Evolutionary conservation across 192 early-diverging fungal species (phyloP), one percentile per base, ranked within the genome.

Genomic region (Coemansia sp.): DNA sequence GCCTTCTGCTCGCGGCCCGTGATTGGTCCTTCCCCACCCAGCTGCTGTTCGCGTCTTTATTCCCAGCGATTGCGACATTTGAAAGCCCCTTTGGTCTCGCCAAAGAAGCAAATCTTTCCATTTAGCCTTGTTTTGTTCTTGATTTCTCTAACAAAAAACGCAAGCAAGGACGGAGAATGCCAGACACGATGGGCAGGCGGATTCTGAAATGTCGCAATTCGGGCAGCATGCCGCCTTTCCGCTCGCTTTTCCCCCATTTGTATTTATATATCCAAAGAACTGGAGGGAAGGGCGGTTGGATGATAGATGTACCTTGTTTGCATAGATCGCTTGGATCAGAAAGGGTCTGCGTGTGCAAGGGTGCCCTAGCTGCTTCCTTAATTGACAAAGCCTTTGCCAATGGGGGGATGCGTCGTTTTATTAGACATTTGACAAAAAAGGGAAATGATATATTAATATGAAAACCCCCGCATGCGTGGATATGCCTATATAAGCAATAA

Each of bases 51-150:
- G 52, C 50, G 39, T 34, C 20, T 54, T 63, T 51, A 34, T 28
- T 25, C 16, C 36, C 22, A n/a, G 22, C 32, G 20, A 63, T 63
- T 55, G 39, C 61, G 61, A 25, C 39, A 55, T 63, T 63, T 55
- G 23, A 2, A n/a, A 19, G 49, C 22, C 6, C 9, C 14, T 51
- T 23, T 42, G 14, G 39, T 42, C 39, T 10, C 22, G 14, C 14
- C 6, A 19, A 24, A 16, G 20, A 23, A 50, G 49, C 13, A 50
- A 50, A 50, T 50, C 49, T 25, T 55, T 55, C 1, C 3, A 10
- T 36, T 60, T 35, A 32, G 55, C 55, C 55, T 57, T 25, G 10
- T 16, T 20, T 46, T 13, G 51, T 52, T n/a, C 50, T 52, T 32
- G 4, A 32, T 42, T 42, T 16, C 11, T 42, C 11, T 9, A 16